Conservation (phyloP, 306 rosid genomes). For the Myrica gale region DNA sequence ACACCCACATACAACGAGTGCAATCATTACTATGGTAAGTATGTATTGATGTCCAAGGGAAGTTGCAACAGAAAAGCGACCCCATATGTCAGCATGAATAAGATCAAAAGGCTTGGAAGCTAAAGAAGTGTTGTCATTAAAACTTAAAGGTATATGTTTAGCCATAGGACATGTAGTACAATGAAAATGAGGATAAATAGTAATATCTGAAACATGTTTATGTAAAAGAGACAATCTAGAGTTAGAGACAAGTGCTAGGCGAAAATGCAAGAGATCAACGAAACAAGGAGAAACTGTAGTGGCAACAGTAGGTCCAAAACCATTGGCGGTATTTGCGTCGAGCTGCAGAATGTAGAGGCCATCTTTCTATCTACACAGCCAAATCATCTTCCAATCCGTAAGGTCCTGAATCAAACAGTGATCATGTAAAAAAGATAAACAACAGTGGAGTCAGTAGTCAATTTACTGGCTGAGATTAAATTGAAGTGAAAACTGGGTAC, state of each 20-base stretch:
- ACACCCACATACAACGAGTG: background rate
- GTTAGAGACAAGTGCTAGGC: background rate
- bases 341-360: background rate
- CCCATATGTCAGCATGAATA: slow-evolving; percentile 5
- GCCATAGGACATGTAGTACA: background rate
- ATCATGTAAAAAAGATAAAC: background rate
- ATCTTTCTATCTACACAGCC: background rate
- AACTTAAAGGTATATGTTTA: background rate
- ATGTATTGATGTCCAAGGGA: background rate
- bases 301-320: background rate
- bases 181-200: background rate
- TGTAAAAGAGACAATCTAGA: background rate
- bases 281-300: background rate
- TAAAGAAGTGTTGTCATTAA: background rate
- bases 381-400: background rate
- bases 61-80: background rate
- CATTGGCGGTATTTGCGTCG: background rate
- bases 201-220: background rate
- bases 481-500: background rate
- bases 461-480: background rate
- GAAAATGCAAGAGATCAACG: too few species aligned
- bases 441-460: background rate
- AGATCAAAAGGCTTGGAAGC: background rate
- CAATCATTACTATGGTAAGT: background rate
- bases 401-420: background rate